Evolutionary conservation across 495 filamentous ascomycete genomes (phyloP), one percentile per base, ranked within the genome.

Genomic region (Neurospora sp.): DNA sequence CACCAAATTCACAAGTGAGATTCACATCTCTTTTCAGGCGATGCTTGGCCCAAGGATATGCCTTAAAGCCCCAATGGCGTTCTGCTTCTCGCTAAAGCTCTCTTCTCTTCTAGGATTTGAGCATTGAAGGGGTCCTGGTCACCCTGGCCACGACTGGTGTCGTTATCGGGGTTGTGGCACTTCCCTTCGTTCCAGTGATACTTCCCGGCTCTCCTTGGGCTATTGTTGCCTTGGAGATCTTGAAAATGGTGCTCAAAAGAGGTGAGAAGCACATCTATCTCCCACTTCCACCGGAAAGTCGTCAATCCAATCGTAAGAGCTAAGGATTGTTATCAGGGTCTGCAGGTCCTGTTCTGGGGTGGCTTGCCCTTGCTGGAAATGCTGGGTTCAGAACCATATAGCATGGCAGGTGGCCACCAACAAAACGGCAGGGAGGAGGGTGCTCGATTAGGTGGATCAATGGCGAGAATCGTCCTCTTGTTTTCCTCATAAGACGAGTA

Each of bases 381-480:
- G 18, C 18, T 46, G 18, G n/a, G 18, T 1, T 48, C n/a, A 5
- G 44, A 48, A 1, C n/a, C 9, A 23, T 48, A 48, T 54, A 54
- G 46, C 5, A 23, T 54, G 46, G 5, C 14, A 41, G 40, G 5
- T 41, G 40, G 20, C 46, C 46, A 54, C 10, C n/a, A 12, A 54
- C 10, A 23, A 2, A 23, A 54, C 4, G 46, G 20, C n/a, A 54
- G 46, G 4, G 0, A 23, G 9, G n/a, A 12, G 4, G 4, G 4
- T 6, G n/a, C 10, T 54, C 10, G 10, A 5, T 1, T 11, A 23
- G 10, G 1, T 20, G n/a, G 16, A 5, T 20, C 10, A 20, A 23
- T 4, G 1, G 0, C 9, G 4, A 48, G 4, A 48, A 4, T n/a
- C 1, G 1, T 48, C 3, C 1, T 12, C n/a, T n/a, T n/a, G n/a